These are phyloP conservation scores for Cavenderia fasciculata DNA, from an alignment of 78 protist genomes.

Conservation along the genomic window DNA sequence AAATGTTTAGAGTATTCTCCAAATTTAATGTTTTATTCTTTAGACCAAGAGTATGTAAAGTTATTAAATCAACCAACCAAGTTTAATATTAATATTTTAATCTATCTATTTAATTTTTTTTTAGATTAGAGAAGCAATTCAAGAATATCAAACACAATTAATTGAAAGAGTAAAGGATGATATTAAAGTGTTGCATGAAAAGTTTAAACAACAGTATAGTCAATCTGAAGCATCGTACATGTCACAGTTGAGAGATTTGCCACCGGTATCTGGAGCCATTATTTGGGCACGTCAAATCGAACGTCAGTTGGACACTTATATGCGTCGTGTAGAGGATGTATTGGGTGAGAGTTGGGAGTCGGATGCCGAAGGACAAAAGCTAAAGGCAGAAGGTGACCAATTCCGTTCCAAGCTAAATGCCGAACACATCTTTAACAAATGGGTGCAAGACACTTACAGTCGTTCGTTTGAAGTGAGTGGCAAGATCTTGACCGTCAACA, in stretches of 20 bases:
- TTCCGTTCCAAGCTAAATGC: conserved; percentile 84
- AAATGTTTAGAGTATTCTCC: conserved; percentile 94
- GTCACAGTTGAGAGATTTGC: conserved; percentile 90
- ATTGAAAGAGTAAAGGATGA: conserved; percentile 91
- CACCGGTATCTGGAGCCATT: conserved; percentile 90
- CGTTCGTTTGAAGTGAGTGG: conserved; percentile 75
- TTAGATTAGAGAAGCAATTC: conserved; percentile 85
- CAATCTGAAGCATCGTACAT: conserved; percentile 86
- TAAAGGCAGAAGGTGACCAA: conserved; percentile 76
- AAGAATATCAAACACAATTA: conserved; percentile 91
- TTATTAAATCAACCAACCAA: background rate
- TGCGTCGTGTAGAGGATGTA: conserved; percentile 93
- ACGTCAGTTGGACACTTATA: conserved; percentile 89
- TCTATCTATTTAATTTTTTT: background rate
- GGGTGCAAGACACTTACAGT: conserved; percentile 77
- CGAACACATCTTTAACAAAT: conserved; percentile 75
- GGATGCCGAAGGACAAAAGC: conserved; percentile 88
- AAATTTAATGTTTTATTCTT: conserved; percentile 89
- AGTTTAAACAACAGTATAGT: conserved; percentile 82
- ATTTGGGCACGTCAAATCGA: conserved; percentile 95
- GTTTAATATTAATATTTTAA: background rate
- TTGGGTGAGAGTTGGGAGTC: conserved; percentile 92
- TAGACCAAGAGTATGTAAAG: conserved; percentile 83
- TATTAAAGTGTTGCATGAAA: conserved; percentile 88
- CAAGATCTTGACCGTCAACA: conserved; percentile 77